A percentile compares a stretch with the other conserved stretches of the same genome.
Conservation (phyloP, 768 basidiomycete genomes). For the Astraeus odoratus region DNA sequence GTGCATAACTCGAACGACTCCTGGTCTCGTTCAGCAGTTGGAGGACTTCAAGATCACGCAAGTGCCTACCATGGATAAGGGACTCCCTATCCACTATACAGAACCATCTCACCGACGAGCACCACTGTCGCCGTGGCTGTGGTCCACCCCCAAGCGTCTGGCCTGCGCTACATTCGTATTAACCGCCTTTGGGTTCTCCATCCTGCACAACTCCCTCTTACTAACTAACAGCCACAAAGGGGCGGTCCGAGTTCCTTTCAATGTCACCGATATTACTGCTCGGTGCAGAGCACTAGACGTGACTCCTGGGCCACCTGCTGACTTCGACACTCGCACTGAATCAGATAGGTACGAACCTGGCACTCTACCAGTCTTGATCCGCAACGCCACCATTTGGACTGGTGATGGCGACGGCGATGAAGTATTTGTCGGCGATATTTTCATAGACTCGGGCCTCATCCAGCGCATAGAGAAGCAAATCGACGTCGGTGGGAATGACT, state of each 20-base stretch:
- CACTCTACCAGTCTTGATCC: constrained; percentile 59
- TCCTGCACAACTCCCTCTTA: neutral
- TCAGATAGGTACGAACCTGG: constrained; percentile 66
- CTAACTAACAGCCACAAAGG: neutral
- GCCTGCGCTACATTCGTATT: neutral
- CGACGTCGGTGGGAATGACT: neutral
- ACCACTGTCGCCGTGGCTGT: neutral
- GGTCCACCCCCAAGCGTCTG: neutral
- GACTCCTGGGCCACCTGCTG: constrained; percentile 31
- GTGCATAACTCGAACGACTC: no score
- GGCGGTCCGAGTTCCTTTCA: neutral
- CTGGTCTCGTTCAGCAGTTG: no score
- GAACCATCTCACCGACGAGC: neutral
- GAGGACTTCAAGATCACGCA: no score
- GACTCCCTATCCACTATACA: neutral
- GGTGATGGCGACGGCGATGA: constrained; percentile 51
- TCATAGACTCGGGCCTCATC: constrained; percentile 61
- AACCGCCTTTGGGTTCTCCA: neutral
- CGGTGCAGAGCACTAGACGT: constrained; percentile 3
- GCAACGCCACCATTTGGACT: constrained; percentile 64
- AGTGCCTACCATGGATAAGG: neutral
- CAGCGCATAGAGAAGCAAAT: constrained; percentile 45
- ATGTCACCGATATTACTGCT: neutral
- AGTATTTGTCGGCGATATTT: constrained; percentile 52
- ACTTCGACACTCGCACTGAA: constrained; percentile 39